Evolutionary conservation across 2,329 filamentous ascomycete species (phyloP).

Genomic region (Grosmannia huntii): DNA sequence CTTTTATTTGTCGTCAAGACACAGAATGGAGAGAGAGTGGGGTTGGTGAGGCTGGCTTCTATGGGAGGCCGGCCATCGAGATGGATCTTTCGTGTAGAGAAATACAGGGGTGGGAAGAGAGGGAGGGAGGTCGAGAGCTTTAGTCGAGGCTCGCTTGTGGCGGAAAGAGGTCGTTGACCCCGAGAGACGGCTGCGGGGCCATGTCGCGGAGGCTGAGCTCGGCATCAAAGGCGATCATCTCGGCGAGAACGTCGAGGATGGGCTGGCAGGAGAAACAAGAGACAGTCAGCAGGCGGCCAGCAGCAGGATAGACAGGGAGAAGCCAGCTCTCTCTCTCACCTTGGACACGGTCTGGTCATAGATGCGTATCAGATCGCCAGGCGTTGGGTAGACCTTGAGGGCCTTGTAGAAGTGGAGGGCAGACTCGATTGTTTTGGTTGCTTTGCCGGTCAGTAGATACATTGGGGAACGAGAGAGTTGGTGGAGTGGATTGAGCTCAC

Average conservation of each 20-base stretch:
- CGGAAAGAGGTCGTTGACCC: constrained; percentile 7
- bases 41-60: background rate
- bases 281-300: background rate
- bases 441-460: constrained; percentile 26
- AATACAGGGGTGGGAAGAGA: background rate
- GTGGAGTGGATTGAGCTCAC: constrained; percentile 36
- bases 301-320: background rate
- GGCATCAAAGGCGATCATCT: constrained; percentile 57
- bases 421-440: constrained; percentile 62
- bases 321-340: constrained; percentile 36
- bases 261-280: constrained; percentile 36
- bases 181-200: constrained; percentile 3
- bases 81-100: background rate
- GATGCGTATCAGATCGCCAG: constrained; percentile 83
- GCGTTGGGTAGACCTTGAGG: constrained; percentile 94
- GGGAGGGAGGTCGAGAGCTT: background rate
- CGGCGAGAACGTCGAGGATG: constrained; percentile 87
- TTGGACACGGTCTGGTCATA: constrained; percentile 98
- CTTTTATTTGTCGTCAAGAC: background rate
- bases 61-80: background rate
- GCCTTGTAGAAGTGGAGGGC: constrained; percentile 96
- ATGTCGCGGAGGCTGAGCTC: constrained; percentile 11
- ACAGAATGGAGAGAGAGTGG: constrained; percentile 2
- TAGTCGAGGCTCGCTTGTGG: constrained; percentile 10
- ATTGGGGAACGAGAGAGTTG: background rate